These are phyloP conservation scores for Globisporangium acanthophoron DNA, from an alignment of 352 stramenopile genomes.

Conservation along the genomic window DNA sequence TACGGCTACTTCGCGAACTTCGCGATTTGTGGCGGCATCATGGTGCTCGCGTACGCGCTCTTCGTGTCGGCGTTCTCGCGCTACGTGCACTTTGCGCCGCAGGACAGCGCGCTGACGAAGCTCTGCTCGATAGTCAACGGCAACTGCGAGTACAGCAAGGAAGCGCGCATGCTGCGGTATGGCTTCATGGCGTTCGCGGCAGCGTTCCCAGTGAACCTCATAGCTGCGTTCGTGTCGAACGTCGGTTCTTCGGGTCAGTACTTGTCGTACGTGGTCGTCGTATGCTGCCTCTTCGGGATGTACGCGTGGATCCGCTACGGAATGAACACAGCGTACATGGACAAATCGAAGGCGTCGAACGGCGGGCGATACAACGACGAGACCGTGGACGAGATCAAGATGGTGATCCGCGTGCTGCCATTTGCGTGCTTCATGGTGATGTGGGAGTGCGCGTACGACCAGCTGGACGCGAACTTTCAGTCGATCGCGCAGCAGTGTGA, in stretches of 20 bases:
- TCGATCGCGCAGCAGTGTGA: slow-evolving; percentile 84
- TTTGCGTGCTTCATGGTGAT: slow-evolving; percentile 89
- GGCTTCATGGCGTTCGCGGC: slow-evolving; percentile 55
- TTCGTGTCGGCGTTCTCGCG: slow-evolving; percentile 52
- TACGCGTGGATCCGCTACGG: slow-evolving; percentile 81
- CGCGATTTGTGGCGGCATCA: slow-evolving; percentile 71
- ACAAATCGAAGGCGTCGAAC: slow-evolving; percentile 82
- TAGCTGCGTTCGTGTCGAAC: slow-evolving; percentile 67
- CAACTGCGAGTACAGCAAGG: slow-evolving; percentile 76
- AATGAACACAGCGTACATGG: slow-evolving; percentile 76
- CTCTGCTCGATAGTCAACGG: slow-evolving; percentile 66
- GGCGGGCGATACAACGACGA: slow-evolving; percentile 77
- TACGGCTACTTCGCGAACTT: slow-evolving; percentile 91
- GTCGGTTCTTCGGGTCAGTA: slow-evolving; percentile 49
- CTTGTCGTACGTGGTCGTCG: slow-evolving; percentile 63
- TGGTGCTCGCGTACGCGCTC: slow-evolving; percentile 73
- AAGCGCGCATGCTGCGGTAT: slow-evolving; percentile 75
- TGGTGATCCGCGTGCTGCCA: slow-evolving; percentile 77
- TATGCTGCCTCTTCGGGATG: slow-evolving; percentile 71
- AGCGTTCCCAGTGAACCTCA: slow-evolving; percentile 69
- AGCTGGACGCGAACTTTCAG: slow-evolving; percentile 86
- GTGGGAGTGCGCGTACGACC: slow-evolving; percentile 85
- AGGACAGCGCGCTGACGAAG: slow-evolving; percentile 71
- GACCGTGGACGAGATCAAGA: slow-evolving; percentile 82
- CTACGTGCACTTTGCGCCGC: slow-evolving; percentile 74